Evolutionary conservation across 2,329 filamentous ascomycete genomes (phyloP), one percentile per base, ranked within the genome.

Genomic region (Cryphonectria carpinicola): DNA sequence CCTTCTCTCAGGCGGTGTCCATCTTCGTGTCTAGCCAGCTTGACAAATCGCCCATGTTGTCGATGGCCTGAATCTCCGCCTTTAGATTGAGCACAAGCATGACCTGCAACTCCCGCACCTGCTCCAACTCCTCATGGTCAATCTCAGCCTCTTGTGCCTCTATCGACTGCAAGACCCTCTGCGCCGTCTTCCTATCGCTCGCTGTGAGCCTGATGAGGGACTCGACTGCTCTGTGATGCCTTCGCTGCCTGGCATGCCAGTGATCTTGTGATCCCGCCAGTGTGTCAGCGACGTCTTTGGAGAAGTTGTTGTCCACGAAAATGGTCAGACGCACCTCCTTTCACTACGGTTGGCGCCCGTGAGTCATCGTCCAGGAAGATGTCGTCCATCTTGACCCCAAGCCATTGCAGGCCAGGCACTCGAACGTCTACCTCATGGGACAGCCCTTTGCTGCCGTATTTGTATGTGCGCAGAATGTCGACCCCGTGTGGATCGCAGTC

Each of bases 401-500:
- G 82, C 90, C 91, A 93, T 61, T 81, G 79, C 0, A 94, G 80
- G 0, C 79, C 78, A 0, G 86, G 84, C 0, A 89, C 82, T 0
- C 80, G 81, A 0, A 85, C 77, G 46, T 83, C 79, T 3, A 82
- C 81, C 76, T 93, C 90, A 74, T 93, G 90, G 0, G 84, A 80
- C 0, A 93, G 82, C 10, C 84, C 83, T 19, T 81, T 82, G n/a
- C 92, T 93, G 8, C 92, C 92, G 72, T 90, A 82, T 73, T 90
- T 91, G 81, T 95, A 96, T 22, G 90, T 93, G 5, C 87, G 87
- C 74, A 93, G 82, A 56, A 97, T 96, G 3, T 86, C 87, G 39
- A 95, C 80, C 0, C 93, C 93, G 73, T 95, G 88, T 0, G 93
- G 92, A 74, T 96, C 93, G 71, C 88, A 93, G 76, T 97, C 93